Conservation (phyloP, 2,329 filamentous ascomycete genomes). For the Metarhizium sp. region DNA sequence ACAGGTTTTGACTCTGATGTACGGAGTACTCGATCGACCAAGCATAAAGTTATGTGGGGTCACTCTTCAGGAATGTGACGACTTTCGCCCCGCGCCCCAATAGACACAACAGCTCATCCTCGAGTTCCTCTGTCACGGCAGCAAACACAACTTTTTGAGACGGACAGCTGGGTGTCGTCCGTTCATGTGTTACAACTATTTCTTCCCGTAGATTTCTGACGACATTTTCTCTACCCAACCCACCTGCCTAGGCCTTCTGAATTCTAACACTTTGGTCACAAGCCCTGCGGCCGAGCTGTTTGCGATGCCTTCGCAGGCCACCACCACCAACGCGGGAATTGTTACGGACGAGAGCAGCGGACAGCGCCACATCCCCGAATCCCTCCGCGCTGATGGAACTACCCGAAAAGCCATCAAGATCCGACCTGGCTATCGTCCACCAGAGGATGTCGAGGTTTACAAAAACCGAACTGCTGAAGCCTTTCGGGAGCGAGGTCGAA, state of each 20-base stretch:
- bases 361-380: conserved; percentile 82
- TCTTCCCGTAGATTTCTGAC: background rate
- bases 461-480: conserved; percentile 83
- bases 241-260: background rate
- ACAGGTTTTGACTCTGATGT: background rate
- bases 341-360: conserved; percentile 68
- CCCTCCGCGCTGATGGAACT: conserved; percentile 75
- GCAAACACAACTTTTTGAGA: background rate
- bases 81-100: background rate
- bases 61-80: background rate
- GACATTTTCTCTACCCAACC: background rate
- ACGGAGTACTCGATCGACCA: background rate
- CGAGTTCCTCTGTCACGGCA: background rate
- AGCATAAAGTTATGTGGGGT: background rate
- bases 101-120: background rate
- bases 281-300: background rate
- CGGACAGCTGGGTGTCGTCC: background rate
- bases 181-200: background rate
- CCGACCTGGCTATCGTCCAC: conserved; percentile 83
- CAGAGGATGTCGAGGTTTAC: conserved; percentile 93
- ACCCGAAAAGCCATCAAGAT: conserved; percentile 93
- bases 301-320: conserved; percentile 38
- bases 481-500: conserved; percentile 63
- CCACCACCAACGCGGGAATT: conserved; percentile 52
- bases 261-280: background rate